A percentile compares a stretch with the other conserved stretches of the same genome.
Conservation (phyloP, 2,329 filamentous ascomycete genomes). For the Thelonectria blattea region DNA sequence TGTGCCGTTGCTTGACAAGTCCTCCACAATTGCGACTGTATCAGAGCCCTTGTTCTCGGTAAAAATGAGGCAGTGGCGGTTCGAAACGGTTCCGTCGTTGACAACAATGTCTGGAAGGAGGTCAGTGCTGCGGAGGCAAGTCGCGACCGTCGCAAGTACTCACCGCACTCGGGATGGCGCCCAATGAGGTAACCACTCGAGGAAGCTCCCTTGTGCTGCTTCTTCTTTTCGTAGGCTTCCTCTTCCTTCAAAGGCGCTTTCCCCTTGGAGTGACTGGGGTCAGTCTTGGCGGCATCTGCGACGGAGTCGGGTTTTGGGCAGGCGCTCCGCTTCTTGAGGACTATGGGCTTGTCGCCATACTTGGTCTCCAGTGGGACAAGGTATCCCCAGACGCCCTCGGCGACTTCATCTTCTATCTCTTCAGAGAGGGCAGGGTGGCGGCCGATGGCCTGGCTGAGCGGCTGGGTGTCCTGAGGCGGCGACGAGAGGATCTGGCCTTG, state of each 20-base stretch:
- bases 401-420: conserved; percentile 82
- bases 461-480: conserved; percentile 68
- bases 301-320: conserved; percentile 67
- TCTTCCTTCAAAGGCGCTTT: conserved; percentile 61
- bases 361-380: conserved; percentile 79
- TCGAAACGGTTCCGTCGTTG: conserved; percentile 81
- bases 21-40: conserved; percentile 80
- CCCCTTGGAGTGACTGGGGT: conserved; percentile 49
- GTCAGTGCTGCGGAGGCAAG: conserved; percentile 12
- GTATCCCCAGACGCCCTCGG: conserved; percentile 95
- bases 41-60: conserved; percentile 63
- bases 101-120: conserved; percentile 67
- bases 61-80: conserved; percentile 78
- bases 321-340: conserved; percentile 74
- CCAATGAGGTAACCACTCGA: conserved; percentile 90
- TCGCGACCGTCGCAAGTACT: conserved; percentile 40
- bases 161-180: conserved; percentile 91
- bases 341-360: conserved; percentile 68
- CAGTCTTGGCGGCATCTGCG: conserved; percentile 43
- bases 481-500: conserved; percentile 56
- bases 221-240: conserved; percentile 66
- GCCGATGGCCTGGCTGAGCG: conserved; percentile 75
- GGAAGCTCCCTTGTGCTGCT: conserved; percentile 61
- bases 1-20: conserved; percentile 94
- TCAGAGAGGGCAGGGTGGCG: conserved; percentile 75